Evolutionary conservation across 305 asterid genomes (phyloP).

Genomic region (Fraxinus dipetala): DNA sequence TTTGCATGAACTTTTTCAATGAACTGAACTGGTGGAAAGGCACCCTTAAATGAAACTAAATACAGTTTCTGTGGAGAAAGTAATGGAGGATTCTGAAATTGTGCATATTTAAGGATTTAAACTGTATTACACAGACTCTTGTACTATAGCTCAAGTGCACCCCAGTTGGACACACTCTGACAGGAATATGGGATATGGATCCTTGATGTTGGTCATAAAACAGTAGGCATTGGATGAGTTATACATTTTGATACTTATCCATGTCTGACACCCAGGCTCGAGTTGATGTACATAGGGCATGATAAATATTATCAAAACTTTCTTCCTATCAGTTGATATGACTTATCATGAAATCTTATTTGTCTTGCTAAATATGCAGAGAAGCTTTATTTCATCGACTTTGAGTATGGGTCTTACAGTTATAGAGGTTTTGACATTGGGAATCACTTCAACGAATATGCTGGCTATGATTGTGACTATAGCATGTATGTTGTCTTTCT

Average conservation of each 20-base stretch:
- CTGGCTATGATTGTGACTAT: slow-evolving; percentile 97
- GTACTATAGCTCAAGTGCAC: not conserved
- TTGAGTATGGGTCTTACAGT: slow-evolving; percentile 91
- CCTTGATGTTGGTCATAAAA: not conserved
- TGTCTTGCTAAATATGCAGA: slow-evolving; percentile 45
- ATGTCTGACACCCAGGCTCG: not conserved
- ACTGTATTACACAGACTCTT: not conserved
- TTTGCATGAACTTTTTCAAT: not conserved
- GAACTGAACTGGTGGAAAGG: not conserved
- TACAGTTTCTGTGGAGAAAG: not conserved
- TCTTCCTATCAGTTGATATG: slow-evolving; percentile 13
- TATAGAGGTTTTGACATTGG: slow-evolving; percentile 98
- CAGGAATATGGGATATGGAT: not conserved
- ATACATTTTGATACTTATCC: not conserved
- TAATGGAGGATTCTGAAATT: not conserved
- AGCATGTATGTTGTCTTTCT: slow-evolving; percentile 51
- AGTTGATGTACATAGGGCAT: not conserved
- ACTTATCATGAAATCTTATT: slow-evolving; percentile 17
- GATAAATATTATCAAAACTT: not conserved
- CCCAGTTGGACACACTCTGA: not conserved
- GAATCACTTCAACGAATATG: slow-evolving; percentile 96
- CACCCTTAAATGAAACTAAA: not conserved
- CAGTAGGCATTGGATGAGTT: not conserved
- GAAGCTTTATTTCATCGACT: slow-evolving; percentile 91
- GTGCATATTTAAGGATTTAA: not conserved